Evolutionary conservation across 2,329 filamentous ascomycete genomes (phyloP), one percentile per base, ranked within the genome.

Genomic region (Blastomyces emzantsi): DNA sequence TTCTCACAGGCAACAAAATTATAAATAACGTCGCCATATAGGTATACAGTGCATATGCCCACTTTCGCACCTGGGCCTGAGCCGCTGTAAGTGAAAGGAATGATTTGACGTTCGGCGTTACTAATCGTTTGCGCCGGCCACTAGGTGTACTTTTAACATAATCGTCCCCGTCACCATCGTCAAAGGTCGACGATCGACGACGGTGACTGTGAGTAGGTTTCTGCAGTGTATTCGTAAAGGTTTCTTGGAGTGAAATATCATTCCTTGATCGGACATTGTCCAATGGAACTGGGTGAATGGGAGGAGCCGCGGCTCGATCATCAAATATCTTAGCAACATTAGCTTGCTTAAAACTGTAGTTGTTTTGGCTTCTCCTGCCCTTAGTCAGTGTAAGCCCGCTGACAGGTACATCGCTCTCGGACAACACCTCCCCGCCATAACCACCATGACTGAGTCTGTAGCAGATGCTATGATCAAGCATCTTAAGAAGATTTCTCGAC

Each of bases 11-110:
- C 2, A 86, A 76, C 3, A 96, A 76, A 61, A 95, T 84, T 41
- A 90, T 83, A 0, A 79, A 70, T 9, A 87, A 61, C 8, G 95
- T 84, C 58, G 85, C 83, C 0, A 80, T 64, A 73, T 97, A 97
- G 22, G 92, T 86, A 71, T 90, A 94, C 0, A 79, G 74, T 2
- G 94, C 91, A 72, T 97, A 97, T 0, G 89, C 68, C 88, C 90
- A 95, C 74, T 92, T 96, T 51, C 91, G 83, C 13, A 86, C 73
- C 5, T 81, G 80, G 1, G 92, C 92, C 78, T 97, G 90, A 17
- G 83, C 81, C 43, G 89, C 84, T 0, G 93, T 97, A 58, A 97
- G 81, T 2, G 88, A 86, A 67, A 95, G 85, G 71, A 92, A 96
- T 0, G 90, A 85, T 36, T 88, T 84, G 41, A 90, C 75, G 41